Percentiles rank a stretch among this genome's conserved stretches.
Evolutionary conservation across 768 basidiomycete genomes (phyloP).

Genomic region (Naganishia kalamii): DNA sequence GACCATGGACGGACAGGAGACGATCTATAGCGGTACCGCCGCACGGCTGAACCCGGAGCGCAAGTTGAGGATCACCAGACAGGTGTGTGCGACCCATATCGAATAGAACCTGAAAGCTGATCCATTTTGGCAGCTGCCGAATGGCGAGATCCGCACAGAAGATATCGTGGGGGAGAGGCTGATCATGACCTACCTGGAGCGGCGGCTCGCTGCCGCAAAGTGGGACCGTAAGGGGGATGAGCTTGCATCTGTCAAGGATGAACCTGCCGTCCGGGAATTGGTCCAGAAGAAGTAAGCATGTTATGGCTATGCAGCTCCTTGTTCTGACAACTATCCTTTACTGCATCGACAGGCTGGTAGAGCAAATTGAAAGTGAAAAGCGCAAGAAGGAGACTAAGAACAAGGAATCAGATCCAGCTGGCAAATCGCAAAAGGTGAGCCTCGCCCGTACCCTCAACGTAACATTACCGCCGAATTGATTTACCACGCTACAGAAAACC

Average conservation of each 20-base stretch:
- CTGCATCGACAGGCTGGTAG: too few species aligned
- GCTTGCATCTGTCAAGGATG: neutral
- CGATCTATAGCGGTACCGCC: neutral
- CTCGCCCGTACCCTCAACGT: neutral
- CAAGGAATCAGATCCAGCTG: neutral
- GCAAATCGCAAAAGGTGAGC: conserved; percentile 11
- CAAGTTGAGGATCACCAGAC: conserved; percentile 16
- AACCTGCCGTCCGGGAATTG: conserved; percentile 2
- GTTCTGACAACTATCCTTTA: too few species aligned
- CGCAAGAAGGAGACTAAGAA: conserved; percentile 7
- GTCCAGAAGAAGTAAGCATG: neutral
- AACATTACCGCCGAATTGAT: neutral
- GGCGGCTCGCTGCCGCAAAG: neutral
- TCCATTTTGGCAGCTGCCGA: neutral
- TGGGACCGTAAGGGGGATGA: neutral
- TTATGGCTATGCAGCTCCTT: neutral
- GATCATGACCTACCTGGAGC: conserved; percentile 10
- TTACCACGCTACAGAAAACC: neutral
- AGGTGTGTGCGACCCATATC: neutral
- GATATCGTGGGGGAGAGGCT: conserved; percentile 5
- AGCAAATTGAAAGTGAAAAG: too few species aligned
- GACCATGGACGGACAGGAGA: conserved; percentile 5
- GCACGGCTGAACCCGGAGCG: conserved; percentile 10
- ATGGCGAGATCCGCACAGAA: conserved; percentile 2
- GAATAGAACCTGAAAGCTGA: neutral